A percentile compares a stretch with the other conserved stretches of the same genome.
phyloP scores from a whole-genome alignment of 78 protist species.

The Reticulomyxa filosa region DNA sequence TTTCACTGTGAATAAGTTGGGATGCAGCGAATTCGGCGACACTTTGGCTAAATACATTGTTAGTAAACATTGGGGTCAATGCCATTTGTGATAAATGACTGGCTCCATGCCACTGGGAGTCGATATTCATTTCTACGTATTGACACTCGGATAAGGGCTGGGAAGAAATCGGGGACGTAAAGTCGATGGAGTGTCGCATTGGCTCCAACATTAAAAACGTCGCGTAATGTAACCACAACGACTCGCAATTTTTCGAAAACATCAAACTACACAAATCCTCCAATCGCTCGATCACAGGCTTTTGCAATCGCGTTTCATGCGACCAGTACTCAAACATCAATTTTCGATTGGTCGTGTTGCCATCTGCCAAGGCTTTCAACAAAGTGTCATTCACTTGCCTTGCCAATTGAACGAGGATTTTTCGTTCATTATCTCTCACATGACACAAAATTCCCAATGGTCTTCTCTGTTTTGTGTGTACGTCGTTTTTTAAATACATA shows the following conservation, averaged over 20 bases:
- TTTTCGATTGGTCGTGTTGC: not conserved
- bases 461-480: too few relatives aligned
- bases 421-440: too few relatives aligned
- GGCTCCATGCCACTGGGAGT: not conserved
- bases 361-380: not conserved
- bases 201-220: not conserved
- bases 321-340: not conserved
- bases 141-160: not conserved
- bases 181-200: not conserved
- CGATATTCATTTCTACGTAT: not conserved
- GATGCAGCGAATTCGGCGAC: not conserved
- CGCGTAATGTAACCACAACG: not conserved
- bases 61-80: not conserved
- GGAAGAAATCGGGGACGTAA: not conserved
- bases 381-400: too few relatives aligned
- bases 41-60: not conserved
- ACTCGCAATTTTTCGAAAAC: not conserved
- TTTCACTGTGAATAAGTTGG: not conserved
- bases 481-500: too few relatives aligned
- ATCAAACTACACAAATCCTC: not conserved
- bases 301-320: not conserved
- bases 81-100: not conserved
- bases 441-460: too few relatives aligned
- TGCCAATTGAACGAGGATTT: too few relatives aligned
- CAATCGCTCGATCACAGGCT: not conserved